Evolutionary conservation across 2,329 filamentous ascomycete species (phyloP), one percentile per base, ranked within the genome.

Genomic region (Fusarium caatingaense): DNA sequence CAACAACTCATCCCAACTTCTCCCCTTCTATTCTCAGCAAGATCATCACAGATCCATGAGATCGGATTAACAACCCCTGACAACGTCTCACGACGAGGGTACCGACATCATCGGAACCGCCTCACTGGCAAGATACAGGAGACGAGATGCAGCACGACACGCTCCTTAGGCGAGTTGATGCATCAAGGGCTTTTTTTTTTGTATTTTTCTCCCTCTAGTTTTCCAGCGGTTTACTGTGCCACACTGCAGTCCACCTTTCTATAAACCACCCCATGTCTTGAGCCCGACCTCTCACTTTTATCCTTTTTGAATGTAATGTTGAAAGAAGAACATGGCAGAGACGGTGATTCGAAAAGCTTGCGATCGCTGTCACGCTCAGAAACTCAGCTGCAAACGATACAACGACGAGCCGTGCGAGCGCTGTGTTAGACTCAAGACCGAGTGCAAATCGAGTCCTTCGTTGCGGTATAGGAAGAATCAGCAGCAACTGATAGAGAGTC

Each of bases 321-420:
- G 28, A n/a, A 12, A 34, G 60, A 68, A 74, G 70, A 76, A 69
- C 72, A 81, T 81, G 80, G 71, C 78, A 68, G 80, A 81, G 64
- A 76, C 73, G 55, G 72, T 77, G 63, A 80, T 78, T 66, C 80
- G 83, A 59, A 83, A 81, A 60, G 83, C 83, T 59, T 85, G 83
- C 74, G 82, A 85, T 72, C 80, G 82, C 65, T 85, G 83, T 69
- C 83, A 84, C 69, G 73, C 73, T 20, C 82, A 84, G 71, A 85
- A 84, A 72, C 77, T 85, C 61, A 81, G 80, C 67, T 84, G 82
- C 76, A 84, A 81, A 71, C 79, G 83, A 51, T 72, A 76, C 59
- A 77, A 77, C 60, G 78, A 79, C 54, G 80, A 80, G 49, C 70
- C 79, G 21, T 84, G 83, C 70, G 81, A 83, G 71, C 77, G 82